Evolutionary conservation across 768 basidiomycete species (phyloP), one percentile per base, ranked within the genome.

Genomic region (Pleurotus tuoliensis): DNA sequence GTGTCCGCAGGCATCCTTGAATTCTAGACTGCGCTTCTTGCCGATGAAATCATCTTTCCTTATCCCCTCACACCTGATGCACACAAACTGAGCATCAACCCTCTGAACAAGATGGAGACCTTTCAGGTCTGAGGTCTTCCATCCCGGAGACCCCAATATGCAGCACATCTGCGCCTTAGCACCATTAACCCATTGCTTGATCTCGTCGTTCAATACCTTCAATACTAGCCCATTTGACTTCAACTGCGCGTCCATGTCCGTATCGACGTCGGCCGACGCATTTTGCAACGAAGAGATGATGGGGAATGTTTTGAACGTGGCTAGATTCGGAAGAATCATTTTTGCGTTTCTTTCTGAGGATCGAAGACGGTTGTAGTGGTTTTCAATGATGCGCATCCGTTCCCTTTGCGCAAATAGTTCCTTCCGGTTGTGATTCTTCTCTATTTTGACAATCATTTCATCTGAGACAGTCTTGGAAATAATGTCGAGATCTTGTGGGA

Each of bases 1-100:
- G 61, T 90, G 88, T 40, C 68, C 70, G 66, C 86, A 89, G 3
- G 78, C 86, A 3, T 75, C 81, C 8, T 67, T 70, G 57, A 86
- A 85, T 62, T 83, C 79, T 50, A 90, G 67, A 61, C 82, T 81
- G 25, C 61, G 71, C 40, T 79, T 75, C 30, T 62, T 66, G 59
- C 76, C 73, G 39, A 63, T 64, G 34, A 56, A 62, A 3, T 64
- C 66, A 1, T 76, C 67, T 7, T 66, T 70, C 11, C 20, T 15
- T 2, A 11, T 11, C 9, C 37, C n/a, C 8, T 73, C 60, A 62
- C 89, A 91, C 39, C 62, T 61, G 55, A 67, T 76, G 64, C 88
- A 91, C 24, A 69, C 65, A 67, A 87, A 90, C 20, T 82, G 69
- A 0, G 85, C 83, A 4, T 80, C 82, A 12, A 84, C 56, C 43